Percentiles rank a stretch among this genome's conserved stretches.
Evolutionary conservation across 129 eudicot genomes (phyloP).

Genomic region (Mikania micrantha): DNA sequence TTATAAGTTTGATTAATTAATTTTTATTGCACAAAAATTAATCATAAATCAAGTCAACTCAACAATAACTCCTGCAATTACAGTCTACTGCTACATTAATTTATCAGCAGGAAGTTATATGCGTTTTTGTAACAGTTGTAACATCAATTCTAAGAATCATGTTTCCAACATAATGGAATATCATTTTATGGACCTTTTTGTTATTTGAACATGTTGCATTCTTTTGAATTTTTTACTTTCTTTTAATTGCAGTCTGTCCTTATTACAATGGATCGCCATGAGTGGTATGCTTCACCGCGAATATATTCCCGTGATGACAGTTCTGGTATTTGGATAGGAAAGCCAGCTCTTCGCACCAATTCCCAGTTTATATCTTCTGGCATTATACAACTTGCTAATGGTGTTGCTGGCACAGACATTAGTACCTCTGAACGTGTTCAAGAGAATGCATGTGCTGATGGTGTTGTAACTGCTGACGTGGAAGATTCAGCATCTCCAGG

Average conservation of each 20-base stretch:
- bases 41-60: too few relatives aligned
- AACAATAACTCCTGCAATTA: too few relatives aligned
- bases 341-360: conserved; percentile 46
- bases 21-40: too few relatives aligned
- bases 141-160: too few relatives aligned
- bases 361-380: conserved; percentile 41
- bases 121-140: too few relatives aligned
- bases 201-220: background rate
- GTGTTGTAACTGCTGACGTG: conserved; percentile 37
- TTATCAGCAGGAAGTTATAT: too few relatives aligned
- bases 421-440: conserved; percentile 38
- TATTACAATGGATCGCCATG: conserved; percentile 86
- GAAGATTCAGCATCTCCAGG: conserved; percentile 32
- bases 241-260: conserved; percentile 71
- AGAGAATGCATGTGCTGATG: conserved; percentile 49
- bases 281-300: conserved; percentile 90
- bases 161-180: background rate
- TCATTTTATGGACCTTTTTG: background rate
- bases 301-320: conserved; percentile 79
- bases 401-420: conserved; percentile 45
- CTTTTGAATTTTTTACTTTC: background rate
- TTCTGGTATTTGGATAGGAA: conserved; percentile 69
- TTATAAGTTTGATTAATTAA: too few relatives aligned
- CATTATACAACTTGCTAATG: conserved; percentile 30
- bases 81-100: too few relatives aligned